phyloP scores from a whole-genome alignment of 129 eudicot genomes.

The Flaveria robusta region DNA sequence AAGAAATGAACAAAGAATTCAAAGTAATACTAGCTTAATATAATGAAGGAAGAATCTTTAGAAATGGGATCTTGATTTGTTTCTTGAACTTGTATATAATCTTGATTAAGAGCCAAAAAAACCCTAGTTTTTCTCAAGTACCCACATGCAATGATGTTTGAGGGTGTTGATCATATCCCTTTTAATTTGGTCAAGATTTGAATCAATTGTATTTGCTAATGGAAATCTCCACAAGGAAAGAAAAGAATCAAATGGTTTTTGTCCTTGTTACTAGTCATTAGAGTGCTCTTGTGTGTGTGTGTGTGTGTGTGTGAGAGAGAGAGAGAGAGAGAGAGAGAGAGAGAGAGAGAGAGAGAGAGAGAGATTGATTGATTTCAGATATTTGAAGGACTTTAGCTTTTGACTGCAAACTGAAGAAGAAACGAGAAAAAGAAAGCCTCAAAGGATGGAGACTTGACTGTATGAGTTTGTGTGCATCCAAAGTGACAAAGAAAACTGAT shows the following conservation, averaged over 20 bases:
- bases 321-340: constrained; percentile 29
- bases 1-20: background rate
- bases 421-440: constrained; percentile 44
- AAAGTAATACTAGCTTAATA: constrained; percentile 13
- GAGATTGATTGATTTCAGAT: constrained; percentile 33
- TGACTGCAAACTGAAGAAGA: constrained; percentile 59
- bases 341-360: constrained; percentile 28
- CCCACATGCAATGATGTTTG: constrained; percentile 40
- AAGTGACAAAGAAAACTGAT: constrained; percentile 24
- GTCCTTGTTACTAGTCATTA: constrained; percentile 35
- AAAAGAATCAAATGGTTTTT: constrained; percentile 12
- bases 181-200: constrained; percentile 20
- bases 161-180: constrained; percentile 1
- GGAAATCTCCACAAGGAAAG: constrained; percentile 21
- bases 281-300: constrained; percentile 25
- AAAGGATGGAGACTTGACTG: constrained; percentile 71
- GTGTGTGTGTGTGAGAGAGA: constrained; percentile 6
- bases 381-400: constrained; percentile 48
- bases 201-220: constrained; percentile 25
- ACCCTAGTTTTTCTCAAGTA: constrained; percentile 19
- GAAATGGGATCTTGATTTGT: constrained; percentile 14
- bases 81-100: constrained; percentile 18
- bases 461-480: constrained; percentile 21
- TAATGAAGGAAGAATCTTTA: constrained; percentile 9
- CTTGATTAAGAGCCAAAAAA: constrained; percentile 29